Evolutionary conservation across 306 rosid genomes (phyloP), one percentile per base, ranked within the genome.

Genomic region (Geum urbanum): DNA sequence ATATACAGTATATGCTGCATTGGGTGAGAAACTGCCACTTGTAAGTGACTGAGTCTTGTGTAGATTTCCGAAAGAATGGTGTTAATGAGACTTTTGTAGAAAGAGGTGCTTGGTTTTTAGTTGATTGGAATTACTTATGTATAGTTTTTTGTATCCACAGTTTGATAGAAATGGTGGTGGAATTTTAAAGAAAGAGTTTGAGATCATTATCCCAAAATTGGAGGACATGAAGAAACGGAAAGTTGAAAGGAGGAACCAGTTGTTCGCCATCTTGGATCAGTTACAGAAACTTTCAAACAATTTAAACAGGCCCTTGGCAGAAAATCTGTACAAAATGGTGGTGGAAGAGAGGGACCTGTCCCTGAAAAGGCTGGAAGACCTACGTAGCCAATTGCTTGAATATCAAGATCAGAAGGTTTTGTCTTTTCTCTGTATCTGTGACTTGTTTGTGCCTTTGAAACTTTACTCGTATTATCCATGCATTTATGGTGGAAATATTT

Each of bases 311-410:
- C 55, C 73, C 12, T 24, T 14, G 48, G 78, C 66, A 56, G 82
- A 35, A 45, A 67, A 72, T 74, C 74, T 50, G 48, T 62, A 78
- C 63, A 75, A 67, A 67, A 63, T 52, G 41, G 77, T 64, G 20
- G 54, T 76, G 39, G 87, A 83, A 54, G 95, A 84, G 80, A 83
- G 79, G 45, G 83, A 88, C 66, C 56, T 91, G 77, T 88, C 95
- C 44, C 55, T 83, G 50, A 78, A 83, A 68, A 79, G 61, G 47
- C 85, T 88, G 4, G 84, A 81, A 71, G 90, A 86, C 65, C 63
- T 88, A 9, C 74, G 44, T 41, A 51, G 18, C 50, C 27, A 24
- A 24, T 72, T 88, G 71, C 72, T 66, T 78, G 78, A 70, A 24
- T 54, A 68, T 69, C 87, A 83, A 71, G 74, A 78, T 75, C 90